phyloP scores from a whole-genome alignment of 345 rosid species.

The Lumnitzera littorea region DNA sequence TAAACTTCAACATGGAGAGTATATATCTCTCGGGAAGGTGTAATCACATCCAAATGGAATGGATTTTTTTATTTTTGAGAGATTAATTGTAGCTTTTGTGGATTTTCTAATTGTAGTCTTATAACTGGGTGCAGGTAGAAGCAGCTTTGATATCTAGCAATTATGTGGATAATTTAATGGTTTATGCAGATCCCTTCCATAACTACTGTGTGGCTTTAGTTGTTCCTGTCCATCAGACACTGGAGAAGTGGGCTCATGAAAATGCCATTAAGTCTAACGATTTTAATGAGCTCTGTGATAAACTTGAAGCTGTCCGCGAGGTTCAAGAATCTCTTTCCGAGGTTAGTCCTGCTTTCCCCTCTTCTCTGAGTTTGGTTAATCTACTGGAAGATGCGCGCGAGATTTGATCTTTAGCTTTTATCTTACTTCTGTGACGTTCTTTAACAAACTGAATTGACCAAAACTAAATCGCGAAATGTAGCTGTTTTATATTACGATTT shows the following conservation, averaged over 20 bases:
- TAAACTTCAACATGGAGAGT: constrained; percentile 94
- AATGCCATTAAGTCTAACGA: constrained; percentile 36
- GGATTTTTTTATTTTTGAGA: not conserved
- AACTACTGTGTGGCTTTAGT: constrained; percentile 71
- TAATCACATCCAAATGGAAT: not conserved
- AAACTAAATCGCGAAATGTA: no score
- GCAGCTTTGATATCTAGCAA: constrained; percentile 48
- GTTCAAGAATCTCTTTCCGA: constrained; percentile 55
- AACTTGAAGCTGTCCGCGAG: constrained; percentile 49
- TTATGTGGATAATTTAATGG: constrained; percentile 71
- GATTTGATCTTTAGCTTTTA: not conserved
- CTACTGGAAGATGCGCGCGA: not conserved
- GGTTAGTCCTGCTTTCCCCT: constrained; percentile 30
- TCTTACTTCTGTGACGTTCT: no score
- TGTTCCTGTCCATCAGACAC: constrained; percentile 46
- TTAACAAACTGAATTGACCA: no score
- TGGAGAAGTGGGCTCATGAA: constrained; percentile 71
- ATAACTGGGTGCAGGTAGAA: constrained; percentile 50
- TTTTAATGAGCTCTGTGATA: constrained; percentile 55
- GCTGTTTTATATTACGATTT: no score
- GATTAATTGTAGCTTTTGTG: not conserved
- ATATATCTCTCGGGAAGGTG: constrained; percentile 89
- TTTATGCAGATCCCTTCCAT: constrained; percentile 56
- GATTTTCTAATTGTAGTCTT: no score
- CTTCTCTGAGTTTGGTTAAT: not conserved